Evolutionary conservation across 176 grass and related monocot genomes (phyloP), one percentile per base, ranked within the genome.

Genomic region (Triticum aestivum): DNA sequence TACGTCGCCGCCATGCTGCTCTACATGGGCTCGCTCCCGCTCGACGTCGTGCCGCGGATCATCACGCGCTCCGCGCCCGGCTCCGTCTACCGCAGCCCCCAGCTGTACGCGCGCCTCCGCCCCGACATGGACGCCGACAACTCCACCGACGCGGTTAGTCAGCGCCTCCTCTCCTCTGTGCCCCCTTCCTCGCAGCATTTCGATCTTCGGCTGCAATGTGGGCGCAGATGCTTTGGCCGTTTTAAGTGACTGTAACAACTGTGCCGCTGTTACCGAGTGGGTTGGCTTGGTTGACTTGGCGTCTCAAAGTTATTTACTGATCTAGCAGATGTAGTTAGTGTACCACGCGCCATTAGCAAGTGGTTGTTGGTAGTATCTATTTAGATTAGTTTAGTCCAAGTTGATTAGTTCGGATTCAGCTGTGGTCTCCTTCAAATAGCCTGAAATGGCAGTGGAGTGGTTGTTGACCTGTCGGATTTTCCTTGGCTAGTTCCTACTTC

Each of bases 1-100:
- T 98, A 98, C 79, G 97, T 98, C n/a, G 92, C 91, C 17, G 88
- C 91, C 34, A 98, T 98, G 90, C 87, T 98, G 34, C 87, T 98
- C 49, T 96, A 93, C 68, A 94, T 98, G 97, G 97, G 97, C 41
- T 94, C 97, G 35, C 82, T 98, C 52, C 90, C 97, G 62, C 92
- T 98, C 65, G 97, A 98, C 78, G 90, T 79, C 76, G 88, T 96
- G 79, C 94, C 94, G 20, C 90, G 75, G 67, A 94, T 98, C 52
- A 96, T 98, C 79, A 87, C 86, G 8, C 94, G 97, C 70, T 83
- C 91, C 5, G 79, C 92, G 2, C 90, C 89, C 1, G 97, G 97
- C 18, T 98, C 97, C 13, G 54, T 98, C 69, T 98, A 98, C 88
- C 91, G 92, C 79, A 98, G 97, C 81, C 97, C 94, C 11, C 92